Base-by-base conservation (phyloP, 352 stramenopile genomes). In the Phytophthora ohioensis region DNA sequence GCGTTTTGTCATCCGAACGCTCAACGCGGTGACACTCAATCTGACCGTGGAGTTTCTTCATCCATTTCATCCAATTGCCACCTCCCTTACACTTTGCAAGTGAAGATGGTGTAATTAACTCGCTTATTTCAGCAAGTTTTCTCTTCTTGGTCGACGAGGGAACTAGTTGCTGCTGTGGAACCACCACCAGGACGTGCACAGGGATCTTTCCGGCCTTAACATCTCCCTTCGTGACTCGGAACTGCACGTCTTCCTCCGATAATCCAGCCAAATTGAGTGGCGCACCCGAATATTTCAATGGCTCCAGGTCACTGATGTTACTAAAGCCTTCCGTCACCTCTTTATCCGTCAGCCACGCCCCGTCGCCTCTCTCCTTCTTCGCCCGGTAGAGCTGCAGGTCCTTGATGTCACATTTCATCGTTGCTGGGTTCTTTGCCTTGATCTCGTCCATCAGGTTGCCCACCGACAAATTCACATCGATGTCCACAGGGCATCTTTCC, bases 91-190 rank as follows among this genome's bases (percentile, higher is more conserved):
- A 69, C 5, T 56, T 73, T 27, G 64, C 69, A 36, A 77, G 73
- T 9, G 34, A 77, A 39, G 69, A 77, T 21, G 58, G 64, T 31
- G 59, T 67, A 35, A 74, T 77, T 30, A 57, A 71, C 2, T 71
- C 62, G 0, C 36, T 47, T 17, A 75, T 59, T 66, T 67, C 31
- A 36, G 54, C 55, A 32, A 75, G 68, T 38, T 71, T 68, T 60
- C 62, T 71, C 51, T 75, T 75, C 67, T 76, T 69, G 63, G 9
- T 51, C 17, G 30, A 30, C 21, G 21, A 27, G 21, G 21, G 21
- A 27, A 45, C 38, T 3, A 10, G 21, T 48, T 12, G 5, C 17
- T 17, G 34, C 10, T 13, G 0, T 0, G 56, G 57, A 64, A 52
- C 45, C 12, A 56, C 39, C 57, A 65, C 57, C 27, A 57, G 32